Conservation (phyloP, 2,329 filamentous ascomycete species). For the Ceratocystis eucalypticola region DNA sequence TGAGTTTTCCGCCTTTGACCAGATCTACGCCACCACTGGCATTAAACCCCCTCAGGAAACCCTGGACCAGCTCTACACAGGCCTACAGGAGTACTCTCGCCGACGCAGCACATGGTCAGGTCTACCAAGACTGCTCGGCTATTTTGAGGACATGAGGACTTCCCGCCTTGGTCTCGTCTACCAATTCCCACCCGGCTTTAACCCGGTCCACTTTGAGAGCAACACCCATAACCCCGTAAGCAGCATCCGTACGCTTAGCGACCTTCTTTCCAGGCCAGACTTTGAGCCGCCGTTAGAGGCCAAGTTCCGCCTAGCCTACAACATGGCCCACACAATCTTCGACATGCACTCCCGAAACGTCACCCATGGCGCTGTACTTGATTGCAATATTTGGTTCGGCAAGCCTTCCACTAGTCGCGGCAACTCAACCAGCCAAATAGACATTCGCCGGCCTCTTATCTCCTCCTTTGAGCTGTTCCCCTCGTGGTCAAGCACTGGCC, state of each 20-base stretch:
- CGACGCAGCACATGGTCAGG: constrained; percentile 43
- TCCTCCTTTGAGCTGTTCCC: constrained; percentile 62
- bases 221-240: constrained; percentile 35
- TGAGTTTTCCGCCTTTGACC: constrained; percentile 54
- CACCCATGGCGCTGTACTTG: constrained; percentile 55
- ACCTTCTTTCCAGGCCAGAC: constrained; percentile 38
- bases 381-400: constrained; percentile 55
- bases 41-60: constrained; percentile 51
- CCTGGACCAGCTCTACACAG: constrained; percentile 49
- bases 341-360: constrained; percentile 57
- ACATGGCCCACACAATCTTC: constrained; percentile 58
- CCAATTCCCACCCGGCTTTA: constrained; percentile 52
- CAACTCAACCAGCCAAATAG: constrained; percentile 35
- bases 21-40: constrained; percentile 47
- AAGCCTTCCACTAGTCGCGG: constrained; percentile 33
- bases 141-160: constrained; percentile 59
- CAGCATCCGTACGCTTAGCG: constrained; percentile 40
- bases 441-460: constrained; percentile 55
- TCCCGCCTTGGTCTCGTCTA: constrained; percentile 64
- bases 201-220: background rate
- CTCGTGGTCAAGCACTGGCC: constrained; percentile 27
- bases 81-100: constrained; percentile 30
- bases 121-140: constrained; percentile 48
- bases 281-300: constrained; percentile 58
- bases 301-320: constrained; percentile 61